Evolutionary conservation across 352 stramenopile species (phyloP).

Genomic region (Globisporangium solare): DNA sequence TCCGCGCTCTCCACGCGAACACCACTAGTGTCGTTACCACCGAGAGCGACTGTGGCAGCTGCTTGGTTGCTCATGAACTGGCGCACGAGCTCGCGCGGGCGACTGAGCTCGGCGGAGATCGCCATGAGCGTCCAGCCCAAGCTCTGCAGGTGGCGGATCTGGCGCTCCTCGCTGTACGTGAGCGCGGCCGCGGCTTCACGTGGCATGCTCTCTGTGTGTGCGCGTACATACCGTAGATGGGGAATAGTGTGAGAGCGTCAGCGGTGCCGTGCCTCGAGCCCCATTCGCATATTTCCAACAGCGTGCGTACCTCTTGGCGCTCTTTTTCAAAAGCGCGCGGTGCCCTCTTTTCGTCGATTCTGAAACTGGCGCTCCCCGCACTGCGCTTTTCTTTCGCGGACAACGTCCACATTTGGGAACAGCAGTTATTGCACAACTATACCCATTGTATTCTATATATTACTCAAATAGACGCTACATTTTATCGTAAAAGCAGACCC

Average conservation of each 20-base stretch:
- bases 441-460: neutral
- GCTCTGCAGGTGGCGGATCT: constrained; percentile 2
- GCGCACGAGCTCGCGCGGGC: constrained; percentile 1
- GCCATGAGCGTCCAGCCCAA: constrained; percentile 6
- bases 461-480: neutral
- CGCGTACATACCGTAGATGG: too few species aligned
- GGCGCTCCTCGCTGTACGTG: constrained; percentile 2
- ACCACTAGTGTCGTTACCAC: neutral
- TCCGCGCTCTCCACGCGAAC: neutral
- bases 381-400: constrained; percentile 8
- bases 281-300: too few species aligned
- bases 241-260: neutral
- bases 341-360: constrained; percentile 8
- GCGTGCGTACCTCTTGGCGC: too few species aligned
- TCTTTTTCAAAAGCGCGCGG: too few species aligned
- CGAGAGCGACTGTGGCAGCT: too few species aligned
- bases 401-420: constrained; percentile 1
- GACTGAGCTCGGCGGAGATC: constrained; percentile 5
- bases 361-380: constrained; percentile 4
- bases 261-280: too few species aligned
- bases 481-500: neutral
- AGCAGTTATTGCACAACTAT: neutral
- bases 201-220: too few species aligned
- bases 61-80: neutral
- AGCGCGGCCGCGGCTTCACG: neutral